Percentiles rank a stretch among this genome's conserved stretches.
Evolutionary conservation across 116 monocot genomes (phyloP).

Genomic region (Phalaenopsis hybrid): DNA sequence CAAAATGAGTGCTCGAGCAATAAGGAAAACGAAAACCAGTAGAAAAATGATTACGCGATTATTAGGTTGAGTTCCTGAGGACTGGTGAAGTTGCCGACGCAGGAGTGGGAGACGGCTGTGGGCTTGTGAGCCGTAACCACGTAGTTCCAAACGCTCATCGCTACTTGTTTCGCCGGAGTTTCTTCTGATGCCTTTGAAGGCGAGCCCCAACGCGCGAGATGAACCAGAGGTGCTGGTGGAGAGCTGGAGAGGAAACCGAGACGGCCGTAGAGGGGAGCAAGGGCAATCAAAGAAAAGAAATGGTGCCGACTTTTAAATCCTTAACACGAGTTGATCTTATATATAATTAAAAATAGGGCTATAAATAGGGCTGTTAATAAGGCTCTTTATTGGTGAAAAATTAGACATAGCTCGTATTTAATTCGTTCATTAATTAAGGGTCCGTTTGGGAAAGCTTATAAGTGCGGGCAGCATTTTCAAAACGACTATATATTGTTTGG

Average conservation of each 20-base stretch:
- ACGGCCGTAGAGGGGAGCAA: not conserved
- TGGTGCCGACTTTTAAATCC: too few species aligned
- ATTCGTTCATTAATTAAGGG: too few species aligned
- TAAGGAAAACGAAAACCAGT: not conserved
- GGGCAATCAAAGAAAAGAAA: too few species aligned
- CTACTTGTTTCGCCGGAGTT: not conserved
- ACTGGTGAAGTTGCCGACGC: constrained; percentile 98
- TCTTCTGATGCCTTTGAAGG: not conserved
- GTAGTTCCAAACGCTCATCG: constrained; percentile 99
- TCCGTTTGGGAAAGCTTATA: too few species aligned
- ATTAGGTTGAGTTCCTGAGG: constrained; percentile 97
- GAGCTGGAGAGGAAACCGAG: not conserved
- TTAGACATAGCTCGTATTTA: too few species aligned
- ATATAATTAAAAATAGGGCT: too few species aligned
- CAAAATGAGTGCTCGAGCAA: not conserved
- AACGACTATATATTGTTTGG: too few species aligned
- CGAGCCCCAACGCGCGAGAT: not conserved
- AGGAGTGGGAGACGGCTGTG: constrained; percentile 93
- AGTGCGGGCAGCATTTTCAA: too few species aligned
- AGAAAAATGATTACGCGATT: constrained; percentile 50
- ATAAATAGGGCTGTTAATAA: too few species aligned
- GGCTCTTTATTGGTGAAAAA: too few species aligned
- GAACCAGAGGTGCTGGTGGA: not conserved
- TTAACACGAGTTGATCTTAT: too few species aligned
- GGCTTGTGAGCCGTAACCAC: constrained; percentile 99